phyloP scores from a whole-genome alignment of 768 basidiomycete genomes.

The Tephrocybe sp. region DNA sequence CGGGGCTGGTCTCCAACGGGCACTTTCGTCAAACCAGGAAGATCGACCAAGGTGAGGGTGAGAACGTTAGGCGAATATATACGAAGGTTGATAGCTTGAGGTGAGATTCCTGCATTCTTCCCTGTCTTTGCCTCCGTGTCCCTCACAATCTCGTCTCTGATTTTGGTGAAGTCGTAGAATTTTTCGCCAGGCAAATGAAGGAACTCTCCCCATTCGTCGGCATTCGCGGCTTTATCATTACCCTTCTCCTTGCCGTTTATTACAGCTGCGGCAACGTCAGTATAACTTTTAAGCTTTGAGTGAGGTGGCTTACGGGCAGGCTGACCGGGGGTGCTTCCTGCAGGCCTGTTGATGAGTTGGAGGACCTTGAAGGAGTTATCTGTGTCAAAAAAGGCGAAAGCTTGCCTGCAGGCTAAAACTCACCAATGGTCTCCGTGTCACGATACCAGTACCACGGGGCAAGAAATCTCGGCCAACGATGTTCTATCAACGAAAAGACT shows the following conservation, averaged over 20 bases:
- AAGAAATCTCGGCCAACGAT: conserved; percentile 98
- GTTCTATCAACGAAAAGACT: conserved; percentile 52
- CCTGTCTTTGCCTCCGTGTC: conserved; percentile 99
- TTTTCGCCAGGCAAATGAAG: conserved; percentile 95
- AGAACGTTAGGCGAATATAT: conserved; percentile 97
- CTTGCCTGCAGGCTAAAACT: conserved; percentile 21
- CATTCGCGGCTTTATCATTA: conserved; percentile 75
- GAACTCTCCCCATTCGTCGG: conserved; percentile 99
- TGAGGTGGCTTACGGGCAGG: conserved; percentile 37
- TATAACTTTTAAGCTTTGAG: conserved; percentile 2
- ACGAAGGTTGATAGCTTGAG: conserved; percentile 94
- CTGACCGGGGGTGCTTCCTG: conserved; percentile 36
- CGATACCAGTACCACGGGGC: conserved; percentile 98
- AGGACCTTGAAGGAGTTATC: conserved; percentile 54
- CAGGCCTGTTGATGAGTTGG: conserved; percentile 88
- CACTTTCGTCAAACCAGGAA: conserved; percentile 94
- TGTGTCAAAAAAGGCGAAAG: neutral
- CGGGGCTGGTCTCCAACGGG: conserved; percentile 95
- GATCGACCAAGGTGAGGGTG: conserved; percentile 94
- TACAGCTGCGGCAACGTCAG: conserved; percentile 31
- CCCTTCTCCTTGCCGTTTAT: conserved; percentile 48
- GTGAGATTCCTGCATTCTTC: conserved; percentile 96
- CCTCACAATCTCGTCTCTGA: conserved; percentile 91
- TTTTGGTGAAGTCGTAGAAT: conserved; percentile 97
- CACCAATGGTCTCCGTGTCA: conserved; percentile 94